Evolutionary conservation across 371 early-diverging fungal species (phyloP), one percentile per base, ranked within the genome.

Genomic region (Apophysomyces elegans): DNA sequence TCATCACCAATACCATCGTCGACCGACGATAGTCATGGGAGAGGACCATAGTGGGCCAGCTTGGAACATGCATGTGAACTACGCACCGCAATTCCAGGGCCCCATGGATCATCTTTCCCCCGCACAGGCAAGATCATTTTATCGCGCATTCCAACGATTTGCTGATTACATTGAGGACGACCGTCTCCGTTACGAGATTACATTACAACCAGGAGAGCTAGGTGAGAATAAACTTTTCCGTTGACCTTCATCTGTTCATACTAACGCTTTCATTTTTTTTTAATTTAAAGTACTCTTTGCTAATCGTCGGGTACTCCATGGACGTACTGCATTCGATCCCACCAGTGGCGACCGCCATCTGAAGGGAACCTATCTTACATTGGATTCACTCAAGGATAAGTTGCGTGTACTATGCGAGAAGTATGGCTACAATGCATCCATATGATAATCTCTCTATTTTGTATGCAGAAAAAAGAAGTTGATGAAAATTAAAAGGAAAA

Each of bases 71-170:
- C 85, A 86, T 64, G 91, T 95, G 16, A 91, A 90, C 66, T 95
- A 95, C 68, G 84, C 94, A 0, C 96, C 96, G 36, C 95, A 93
- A n/a, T 96, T 96, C 81, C 93, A 93, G 70, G 96, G 94, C 0
- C 93, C 93, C 5, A 67, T 93, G 60, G 89, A 90, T 56, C 59
- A 83, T 37, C 71, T 80, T 6, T 68, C 76, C 5, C 78, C 85
- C 1, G 60, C 77, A 7, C 65, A 81, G 36, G 80, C 87, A 50
- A 78, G 62, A 14, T 50, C 66, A n/a, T 93, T 91, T 66, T 94
- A 95, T 70, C 62, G 74, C 45, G 95, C 95, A 0, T 87, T 93
- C 72, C 78, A 79, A 47, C 69, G 71, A 6, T 93, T 94, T 73
- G 86, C 86, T 37, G 82, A 83, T 9, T 76, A 88, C 37, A 75